A percentile compares a stretch with the other conserved stretches of the same genome.
These are phyloP conservation scores for Teunomyces kruisii DNA, from an alignment of 805 yeast genomes.

Conservation along the genomic window DNA sequence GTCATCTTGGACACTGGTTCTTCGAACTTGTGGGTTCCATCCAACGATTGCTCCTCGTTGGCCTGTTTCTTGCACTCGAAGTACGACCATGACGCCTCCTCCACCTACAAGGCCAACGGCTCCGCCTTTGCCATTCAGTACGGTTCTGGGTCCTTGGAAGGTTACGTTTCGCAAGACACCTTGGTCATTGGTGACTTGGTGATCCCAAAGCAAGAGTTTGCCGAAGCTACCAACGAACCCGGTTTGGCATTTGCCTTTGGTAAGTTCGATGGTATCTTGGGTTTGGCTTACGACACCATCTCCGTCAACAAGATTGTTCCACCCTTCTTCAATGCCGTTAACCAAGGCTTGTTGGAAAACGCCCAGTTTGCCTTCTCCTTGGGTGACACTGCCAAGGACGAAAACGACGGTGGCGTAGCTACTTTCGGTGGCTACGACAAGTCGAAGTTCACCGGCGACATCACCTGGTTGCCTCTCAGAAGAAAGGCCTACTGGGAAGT, in stretches of 20 bases:
- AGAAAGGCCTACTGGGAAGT: conserved; percentile 99
- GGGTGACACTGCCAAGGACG: conserved; percentile 70
- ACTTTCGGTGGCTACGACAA: conserved; percentile 94
- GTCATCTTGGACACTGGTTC: conserved; percentile 96
- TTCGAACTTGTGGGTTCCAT: conserved; percentile 96
- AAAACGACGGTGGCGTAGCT: conserved; percentile 81
- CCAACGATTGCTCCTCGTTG: conserved; percentile 82
- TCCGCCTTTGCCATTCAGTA: conserved; percentile 81
- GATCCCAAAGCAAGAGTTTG: conserved; percentile 89
- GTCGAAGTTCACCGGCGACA: conserved; percentile 72
- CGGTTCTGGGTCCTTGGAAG: conserved; percentile 92
- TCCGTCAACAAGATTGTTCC: conserved; percentile 89
- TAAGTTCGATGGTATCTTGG: conserved; percentile 96
- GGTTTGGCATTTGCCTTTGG: conserved; percentile 98
- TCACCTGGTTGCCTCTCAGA: conserved; percentile 96
- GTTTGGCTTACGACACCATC: conserved; percentile 90
- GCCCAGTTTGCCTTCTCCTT: conserved; percentile 87
- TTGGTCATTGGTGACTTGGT: conserved; percentile 78
- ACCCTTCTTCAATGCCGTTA: conserved; percentile 87
- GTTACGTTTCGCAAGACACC: conserved; percentile 85
- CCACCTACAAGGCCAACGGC: conserved; percentile 85
- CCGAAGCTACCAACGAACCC: conserved; percentile 96
- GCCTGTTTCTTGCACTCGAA: conserved; percentile 94
- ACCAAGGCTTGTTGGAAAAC: conserved; percentile 76
- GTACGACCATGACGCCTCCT: conserved; percentile 81